Percentiles rank a stretch among this genome's conserved stretches.
phyloP scores from a whole-genome alignment of 768 basidiomycete genomes.

The Pulveroboletus ravenelii region DNA sequence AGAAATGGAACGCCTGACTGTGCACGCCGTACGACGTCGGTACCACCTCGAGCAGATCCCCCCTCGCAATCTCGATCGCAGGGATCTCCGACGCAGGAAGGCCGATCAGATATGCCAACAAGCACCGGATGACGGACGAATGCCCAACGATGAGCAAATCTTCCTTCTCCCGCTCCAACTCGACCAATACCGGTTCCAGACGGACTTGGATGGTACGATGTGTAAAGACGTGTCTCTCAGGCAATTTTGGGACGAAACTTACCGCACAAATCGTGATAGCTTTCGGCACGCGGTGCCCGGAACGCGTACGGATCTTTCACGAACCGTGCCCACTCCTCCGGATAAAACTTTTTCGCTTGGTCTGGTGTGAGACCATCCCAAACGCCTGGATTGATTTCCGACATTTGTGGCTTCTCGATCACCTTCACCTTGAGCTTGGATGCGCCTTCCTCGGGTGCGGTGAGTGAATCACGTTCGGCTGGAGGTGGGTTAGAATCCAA shows the following conservation, averaged over 20 bases:
- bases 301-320: slow-evolving; percentile 90
- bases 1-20: slow-evolving; percentile 86
- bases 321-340: slow-evolving; percentile 92
- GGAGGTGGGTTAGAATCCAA: slow-evolving; percentile 1
- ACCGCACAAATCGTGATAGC: slow-evolving; percentile 94
- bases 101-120: slow-evolving; percentile 90
- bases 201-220: slow-evolving; percentile 54
- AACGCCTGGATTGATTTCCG: slow-evolving; percentile 95
- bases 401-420: slow-evolving; percentile 93
- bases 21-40: slow-evolving; percentile 88
- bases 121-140: slow-evolving; percentile 94
- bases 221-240: neutral
- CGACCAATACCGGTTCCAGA: slow-evolving; percentile 87
- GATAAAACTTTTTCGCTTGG: slow-evolving; percentile 84
- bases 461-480: neutral
- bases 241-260: slow-evolving; percentile 15
- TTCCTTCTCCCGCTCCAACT: slow-evolving; percentile 90
- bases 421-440: slow-evolving; percentile 63
- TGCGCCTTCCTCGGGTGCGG: slow-evolving; percentile 3
- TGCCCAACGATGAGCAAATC: slow-evolving; percentile 96
- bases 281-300: slow-evolving; percentile 90
- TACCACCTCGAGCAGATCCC: slow-evolving; percentile 91
- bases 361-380: slow-evolving; percentile 95
- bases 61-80: slow-evolving; percentile 93
- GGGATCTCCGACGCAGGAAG: slow-evolving; percentile 95